Percentiles rank a stretch among this genome's conserved stretches.
These are phyloP conservation scores for Alopecurus myosuroides DNA, from an alignment of 176 grass and related monocot genomes.

Conservation along the genomic window DNA sequence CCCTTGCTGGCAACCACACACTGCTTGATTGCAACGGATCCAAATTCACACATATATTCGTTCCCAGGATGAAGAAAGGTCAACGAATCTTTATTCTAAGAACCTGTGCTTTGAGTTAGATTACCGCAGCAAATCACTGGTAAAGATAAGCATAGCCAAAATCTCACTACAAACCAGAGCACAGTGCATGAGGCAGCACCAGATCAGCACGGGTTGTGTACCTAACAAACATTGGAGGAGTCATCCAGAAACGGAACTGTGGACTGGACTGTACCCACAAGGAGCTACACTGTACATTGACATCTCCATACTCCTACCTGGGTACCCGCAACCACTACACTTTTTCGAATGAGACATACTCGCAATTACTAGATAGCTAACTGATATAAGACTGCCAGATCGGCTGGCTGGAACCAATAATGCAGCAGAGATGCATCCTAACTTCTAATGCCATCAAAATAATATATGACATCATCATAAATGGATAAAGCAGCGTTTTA, in stretches of 20 bases:
- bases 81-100: background rate
- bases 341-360: background rate
- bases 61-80: background rate
- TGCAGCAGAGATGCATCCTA: background rate
- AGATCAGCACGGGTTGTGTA: background rate
- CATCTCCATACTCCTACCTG: background rate
- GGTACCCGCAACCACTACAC: background rate
- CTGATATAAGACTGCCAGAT: background rate
- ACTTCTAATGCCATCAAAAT: background rate
- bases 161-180: background rate
- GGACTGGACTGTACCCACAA: background rate
- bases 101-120: background rate
- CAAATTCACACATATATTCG: background rate
- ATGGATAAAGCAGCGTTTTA: background rate
- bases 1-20: background rate
- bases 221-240: background rate
- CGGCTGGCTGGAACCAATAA: background rate
- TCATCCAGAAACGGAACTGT: background rate
- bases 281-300: background rate
- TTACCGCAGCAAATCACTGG: background rate
- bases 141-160: background rate
- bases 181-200: background rate
- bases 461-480: background rate
- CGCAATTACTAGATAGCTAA: background rate
- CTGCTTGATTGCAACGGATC: background rate